These are phyloP conservation scores for Colletotrichum sp. DNA, from an alignment of 2,329 filamentous ascomycete genomes.

Conservation along the genomic window DNA sequence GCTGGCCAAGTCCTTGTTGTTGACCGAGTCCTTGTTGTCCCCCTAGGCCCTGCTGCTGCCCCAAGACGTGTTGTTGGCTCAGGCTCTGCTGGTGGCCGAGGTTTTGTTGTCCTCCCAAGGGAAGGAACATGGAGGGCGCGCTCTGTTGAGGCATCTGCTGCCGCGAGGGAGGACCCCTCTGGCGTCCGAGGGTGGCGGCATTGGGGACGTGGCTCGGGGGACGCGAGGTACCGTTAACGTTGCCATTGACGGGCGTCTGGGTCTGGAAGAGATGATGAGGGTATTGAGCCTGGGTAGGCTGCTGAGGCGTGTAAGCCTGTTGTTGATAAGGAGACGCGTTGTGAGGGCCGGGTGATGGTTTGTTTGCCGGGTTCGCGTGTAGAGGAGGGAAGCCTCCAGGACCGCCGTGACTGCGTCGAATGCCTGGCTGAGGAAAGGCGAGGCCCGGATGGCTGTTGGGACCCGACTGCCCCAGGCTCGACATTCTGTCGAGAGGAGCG, in stretches of 20 bases:
- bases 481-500: slow-evolving; percentile 39
- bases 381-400: slow-evolving; percentile 45
- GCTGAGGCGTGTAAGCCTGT: slow-evolving; percentile 58
- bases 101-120: slow-evolving; percentile 20
- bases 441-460: slow-evolving; percentile 59
- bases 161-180: slow-evolving; percentile 48
- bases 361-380: slow-evolving; percentile 56
- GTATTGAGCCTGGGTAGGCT: slow-evolving; percentile 51
- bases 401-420: slow-evolving; percentile 45
- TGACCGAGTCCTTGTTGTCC: slow-evolving; percentile 6
- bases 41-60: slow-evolving; percentile 14
- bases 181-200: slow-evolving; percentile 48
- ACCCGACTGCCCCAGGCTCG: slow-evolving; percentile 53
- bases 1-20: slow-evolving; percentile 15
- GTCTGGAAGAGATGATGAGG: slow-evolving; percentile 58
- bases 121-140: slow-evolving; percentile 41
- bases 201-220: slow-evolving; percentile 51
- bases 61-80: slow-evolving; percentile 16
- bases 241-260: slow-evolving; percentile 50
- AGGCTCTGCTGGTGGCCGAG: slow-evolving; percentile 19
- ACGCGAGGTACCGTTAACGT: slow-evolving; percentile 53
- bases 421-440: slow-evolving; percentile 54
- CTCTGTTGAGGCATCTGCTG: slow-evolving; percentile 49
- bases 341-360: slow-evolving; percentile 60
- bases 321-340: slow-evolving; percentile 60